phyloP scores from a whole-genome alignment of 768 basidiomycete genomes.

The Mycena vulgaris region DNA sequence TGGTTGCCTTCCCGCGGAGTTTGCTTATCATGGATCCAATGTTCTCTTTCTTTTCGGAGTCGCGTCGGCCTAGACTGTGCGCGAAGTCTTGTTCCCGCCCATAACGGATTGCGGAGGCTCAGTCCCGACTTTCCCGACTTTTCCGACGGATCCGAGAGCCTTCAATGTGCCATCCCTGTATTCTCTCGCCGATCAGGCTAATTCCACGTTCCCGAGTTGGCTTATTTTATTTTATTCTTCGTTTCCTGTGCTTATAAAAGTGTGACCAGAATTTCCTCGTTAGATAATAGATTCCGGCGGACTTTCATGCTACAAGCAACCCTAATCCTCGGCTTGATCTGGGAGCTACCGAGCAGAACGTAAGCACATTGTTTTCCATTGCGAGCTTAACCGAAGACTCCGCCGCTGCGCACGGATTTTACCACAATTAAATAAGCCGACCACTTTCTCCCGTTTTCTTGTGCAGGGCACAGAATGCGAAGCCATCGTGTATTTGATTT shows the following conservation, averaged over 20 bases:
- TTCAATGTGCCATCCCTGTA: not conserved
- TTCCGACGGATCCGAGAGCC: constrained; percentile 7
- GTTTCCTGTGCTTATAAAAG: too few relatives aligned
- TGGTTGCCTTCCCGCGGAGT: not conserved
- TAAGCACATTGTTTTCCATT: not conserved
- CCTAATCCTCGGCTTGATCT: not conserved
- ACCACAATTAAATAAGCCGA: too few relatives aligned
- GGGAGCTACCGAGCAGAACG: constrained; percentile 7
- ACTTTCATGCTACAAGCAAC: too few relatives aligned
- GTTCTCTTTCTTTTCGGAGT: not conserved
- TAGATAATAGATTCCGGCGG: too few relatives aligned
- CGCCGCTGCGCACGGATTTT: constrained; percentile 4
- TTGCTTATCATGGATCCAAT: too few relatives aligned
- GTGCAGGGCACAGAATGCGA: not conserved
- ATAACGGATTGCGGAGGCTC: constrained; percentile 26
- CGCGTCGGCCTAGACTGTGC: not conserved
- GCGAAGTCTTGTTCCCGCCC: constrained; percentile 6
- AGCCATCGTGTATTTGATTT: too few relatives aligned
- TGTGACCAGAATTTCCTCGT: too few relatives aligned
- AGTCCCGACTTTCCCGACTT: not conserved
- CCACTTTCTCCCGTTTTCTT: not conserved
- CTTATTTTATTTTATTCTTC: too few relatives aligned
- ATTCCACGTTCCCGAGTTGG: too few relatives aligned
- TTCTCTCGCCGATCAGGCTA: too few relatives aligned
- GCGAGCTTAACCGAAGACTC: constrained; percentile 9